A percentile compares a stretch with the other conserved stretches of the same genome.
These are phyloP conservation scores for Agrostemma githago DNA, from an alignment of 148 eudicot species.

Conservation along the genomic window DNA sequence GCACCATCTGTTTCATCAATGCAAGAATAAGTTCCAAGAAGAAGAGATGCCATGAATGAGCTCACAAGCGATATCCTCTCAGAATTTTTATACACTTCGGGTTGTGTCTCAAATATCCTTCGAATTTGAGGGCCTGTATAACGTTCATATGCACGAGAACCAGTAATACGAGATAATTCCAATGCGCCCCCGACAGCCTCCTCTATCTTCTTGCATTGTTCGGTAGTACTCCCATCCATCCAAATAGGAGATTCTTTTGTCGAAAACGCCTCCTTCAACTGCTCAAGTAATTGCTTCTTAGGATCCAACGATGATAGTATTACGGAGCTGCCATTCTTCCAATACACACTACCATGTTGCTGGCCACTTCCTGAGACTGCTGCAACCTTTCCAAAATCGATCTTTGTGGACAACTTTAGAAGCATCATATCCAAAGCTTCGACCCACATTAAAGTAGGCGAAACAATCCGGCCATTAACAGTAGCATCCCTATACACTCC, in stretches of 20 bases:
- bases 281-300: slow-evolving; percentile 51
- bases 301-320: slow-evolving; percentile 61
- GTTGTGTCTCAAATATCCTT: slow-evolving; percentile 64
- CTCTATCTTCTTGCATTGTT: slow-evolving; percentile 83
- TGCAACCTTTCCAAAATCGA: slow-evolving; percentile 60
- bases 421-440: slow-evolving; percentile 82
- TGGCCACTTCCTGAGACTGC: slow-evolving; percentile 92
- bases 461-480: slow-evolving; percentile 71
- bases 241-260: slow-evolving; percentile 73
- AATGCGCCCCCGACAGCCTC: slow-evolving; percentile 81
- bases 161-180: slow-evolving; percentile 69
- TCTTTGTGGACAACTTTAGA: slow-evolving; percentile 43
- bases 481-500: slow-evolving; percentile 71
- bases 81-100: slow-evolving; percentile 54
- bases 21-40: slow-evolving; percentile 67
- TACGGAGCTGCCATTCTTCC: slow-evolving; percentile 61
- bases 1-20: slow-evolving; percentile 96
- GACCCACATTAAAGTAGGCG: slow-evolving; percentile 88
- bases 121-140: slow-evolving; percentile 80
- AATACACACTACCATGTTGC: slow-evolving; percentile 94
- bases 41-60: slow-evolving; percentile 81
- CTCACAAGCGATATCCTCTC: slow-evolving; percentile 92
- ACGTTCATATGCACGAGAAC: slow-evolving; percentile 82
- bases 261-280: slow-evolving; percentile 62
- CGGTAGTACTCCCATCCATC: slow-evolving; percentile 95